These are phyloP conservation scores for Earliella scabrosa DNA, from an alignment of 1,284 basidiomycete species.

Conservation along the genomic window DNA sequence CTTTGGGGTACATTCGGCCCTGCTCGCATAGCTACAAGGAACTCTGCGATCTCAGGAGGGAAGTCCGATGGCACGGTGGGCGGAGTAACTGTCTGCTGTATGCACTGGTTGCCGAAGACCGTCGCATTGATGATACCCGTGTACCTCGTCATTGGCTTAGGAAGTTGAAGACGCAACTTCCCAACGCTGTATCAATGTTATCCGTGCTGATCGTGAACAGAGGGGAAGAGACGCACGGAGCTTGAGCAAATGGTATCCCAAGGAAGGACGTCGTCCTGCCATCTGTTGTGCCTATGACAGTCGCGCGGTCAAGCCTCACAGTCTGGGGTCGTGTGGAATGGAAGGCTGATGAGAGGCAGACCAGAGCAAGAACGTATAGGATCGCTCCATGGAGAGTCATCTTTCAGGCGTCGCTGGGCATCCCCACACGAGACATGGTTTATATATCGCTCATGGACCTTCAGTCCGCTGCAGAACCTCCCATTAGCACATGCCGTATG, in stretches of 20 bases:
- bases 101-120: constrained; percentile 50
- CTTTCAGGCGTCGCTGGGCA: too few species aligned
- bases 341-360: too few species aligned
- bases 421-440: too few species aligned
- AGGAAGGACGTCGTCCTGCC: constrained; percentile 43
- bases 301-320: not conserved
- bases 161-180: constrained; percentile 46
- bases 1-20: constrained; percentile 33
- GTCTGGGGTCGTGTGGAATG: too few species aligned
- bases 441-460: too few species aligned
- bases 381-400: too few species aligned
- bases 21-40: constrained; percentile 41
- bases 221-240: constrained; percentile 36
- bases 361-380: too few species aligned
- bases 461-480: too few species aligned
- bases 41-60: constrained; percentile 38
- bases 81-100: constrained; percentile 49
- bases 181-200: constrained; percentile 18
- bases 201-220: not conserved
- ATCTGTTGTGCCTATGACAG: constrained; percentile 8
- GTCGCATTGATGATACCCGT: constrained; percentile 43
- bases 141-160: constrained; percentile 45
- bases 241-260: constrained; percentile 57
- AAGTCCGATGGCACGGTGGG: constrained; percentile 28
- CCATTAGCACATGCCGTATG: too few species aligned